Base-by-base conservation (phyloP, 192 early-diverging fungal genomes). In the Linnemannia schmuckeri region DNA sequence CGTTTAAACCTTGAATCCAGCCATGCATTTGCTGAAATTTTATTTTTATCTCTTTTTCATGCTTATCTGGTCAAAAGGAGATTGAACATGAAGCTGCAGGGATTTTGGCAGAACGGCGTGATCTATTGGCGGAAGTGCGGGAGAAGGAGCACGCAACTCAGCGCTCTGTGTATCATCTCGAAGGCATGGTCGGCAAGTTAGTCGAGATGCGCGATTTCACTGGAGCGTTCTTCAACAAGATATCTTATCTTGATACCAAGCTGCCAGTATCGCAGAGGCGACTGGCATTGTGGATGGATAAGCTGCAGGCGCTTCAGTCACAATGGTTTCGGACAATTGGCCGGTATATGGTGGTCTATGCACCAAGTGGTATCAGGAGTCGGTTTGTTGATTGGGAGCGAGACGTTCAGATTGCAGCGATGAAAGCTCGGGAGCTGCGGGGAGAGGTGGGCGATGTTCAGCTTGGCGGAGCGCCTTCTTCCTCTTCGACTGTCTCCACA, bases 161-260 rank as follows among this genome's bases (percentile, higher is more conserved):
- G 42, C 49, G 79, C 18, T 87, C 85, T 1, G 85, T 87, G 7
- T 87, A 87, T 47, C 75, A 87, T 49, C 75, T 87, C 5, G 85
- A 87, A 33, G 79, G 79, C 24, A 87, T 87, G 85, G 76, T 81
- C 18, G 85, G 85, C 6, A 87, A 87, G 40, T 27, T 87, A 20
- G 71, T 81, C 2, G 85, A 87, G 72, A 87, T 87, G 75, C 75
- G 85, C 4, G 85, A 87, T 52, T 87, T 87, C 49, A 81, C 85
- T 13, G 85, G 80, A 4, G 85, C 85, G 22, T 87, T 87, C 63
- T 87, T 87, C 72, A 81, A 87, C 76, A 87, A 81, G 40, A 81
- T 87, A 41, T 81, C 85, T 5, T 87, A 87, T 41, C 85, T 87
- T 33, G 80, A 87, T 72, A 87, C 85, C 0, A 87, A 87, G n/a